These are phyloP conservation scores for Diaporthe longicolla DNA, from an alignment of 2,329 filamentous ascomycete genomes.

Conservation along the genomic window DNA sequence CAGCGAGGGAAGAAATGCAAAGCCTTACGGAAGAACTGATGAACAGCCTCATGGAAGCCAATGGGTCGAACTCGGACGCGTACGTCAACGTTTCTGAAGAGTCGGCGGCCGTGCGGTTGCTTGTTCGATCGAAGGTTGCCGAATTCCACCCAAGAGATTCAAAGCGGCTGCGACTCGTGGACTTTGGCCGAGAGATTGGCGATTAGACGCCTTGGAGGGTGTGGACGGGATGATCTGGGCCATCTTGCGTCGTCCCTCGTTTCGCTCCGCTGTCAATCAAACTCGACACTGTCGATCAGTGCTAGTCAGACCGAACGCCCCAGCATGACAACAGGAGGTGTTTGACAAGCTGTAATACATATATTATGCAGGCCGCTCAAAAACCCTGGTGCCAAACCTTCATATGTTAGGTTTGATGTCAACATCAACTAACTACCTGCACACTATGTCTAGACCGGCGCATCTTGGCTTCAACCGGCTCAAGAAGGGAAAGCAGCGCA, in stretches of 20 bases:
- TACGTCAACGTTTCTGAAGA: constrained; percentile 73
- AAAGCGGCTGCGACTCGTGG: constrained; percentile 69
- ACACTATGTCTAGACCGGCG: not conserved
- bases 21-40: constrained; percentile 72
- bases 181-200: constrained; percentile 75
- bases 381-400: constrained; percentile 12
- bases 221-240: constrained; percentile 23
- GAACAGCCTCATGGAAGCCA: constrained; percentile 69
- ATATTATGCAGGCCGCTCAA: constrained; percentile 25
- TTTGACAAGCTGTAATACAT: constrained; percentile 31
- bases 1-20: constrained; percentile 70
- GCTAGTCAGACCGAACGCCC: constrained; percentile 22
- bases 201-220: constrained; percentile 53
- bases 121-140: constrained; percentile 76
- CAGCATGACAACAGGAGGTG: constrained; percentile 33
- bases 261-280: constrained; percentile 38
- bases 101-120: constrained; percentile 73
- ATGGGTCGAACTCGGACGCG: constrained; percentile 67
- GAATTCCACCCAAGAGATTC: constrained; percentile 77
- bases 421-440: constrained; percentile 13
- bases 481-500: not conserved
- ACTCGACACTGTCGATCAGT: constrained; percentile 36
- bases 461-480: constrained; percentile 7
- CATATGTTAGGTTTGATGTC: not conserved
- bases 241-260: constrained; percentile 16